phyloP scores from a whole-genome alignment of 148 eudicot species.

The Salicornia ramosissima region DNA sequence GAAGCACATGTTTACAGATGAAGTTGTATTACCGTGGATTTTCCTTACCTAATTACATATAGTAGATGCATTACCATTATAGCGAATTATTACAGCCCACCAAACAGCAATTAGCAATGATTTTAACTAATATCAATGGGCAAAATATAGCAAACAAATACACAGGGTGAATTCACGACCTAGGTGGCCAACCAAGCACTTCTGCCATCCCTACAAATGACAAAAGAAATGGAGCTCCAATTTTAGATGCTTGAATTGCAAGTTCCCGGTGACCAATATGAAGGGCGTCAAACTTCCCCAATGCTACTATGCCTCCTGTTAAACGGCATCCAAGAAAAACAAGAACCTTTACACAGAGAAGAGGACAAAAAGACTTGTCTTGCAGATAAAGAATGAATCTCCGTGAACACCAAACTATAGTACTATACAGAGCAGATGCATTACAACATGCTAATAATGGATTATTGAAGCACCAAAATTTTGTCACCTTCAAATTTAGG shows the following conservation, averaged over 20 bases:
- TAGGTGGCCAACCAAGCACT: constrained; percentile 93
- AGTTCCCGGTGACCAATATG: constrained; percentile 97
- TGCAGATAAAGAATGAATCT: neutral
- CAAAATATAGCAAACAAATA: neutral
- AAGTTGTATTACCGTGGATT: too few relatives aligned
- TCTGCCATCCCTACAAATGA: constrained; percentile 97
- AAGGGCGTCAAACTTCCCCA: constrained; percentile 98
- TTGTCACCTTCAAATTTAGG: neutral
- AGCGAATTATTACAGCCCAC: constrained; percentile 2
- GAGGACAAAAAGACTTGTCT: neutral
- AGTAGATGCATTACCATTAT: too few relatives aligned
- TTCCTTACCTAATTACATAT: too few relatives aligned
- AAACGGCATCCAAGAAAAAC: constrained; percentile 14
- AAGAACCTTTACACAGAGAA: neutral
- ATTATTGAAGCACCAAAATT: neutral
- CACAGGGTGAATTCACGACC: constrained; percentile 38
- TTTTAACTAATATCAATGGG: too few relatives aligned
- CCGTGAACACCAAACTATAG: neutral
- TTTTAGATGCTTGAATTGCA: constrained; percentile 83
- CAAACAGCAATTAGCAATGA: neutral
- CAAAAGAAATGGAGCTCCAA: constrained; percentile 75
- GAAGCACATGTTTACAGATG: too few relatives aligned
- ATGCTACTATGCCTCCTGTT: constrained; percentile 86
- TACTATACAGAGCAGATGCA: neutral
- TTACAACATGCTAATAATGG: neutral